Conservation (phyloP, 2,329 filamentous ascomycete genomes). For the Hypocrella siamensis region DNA sequence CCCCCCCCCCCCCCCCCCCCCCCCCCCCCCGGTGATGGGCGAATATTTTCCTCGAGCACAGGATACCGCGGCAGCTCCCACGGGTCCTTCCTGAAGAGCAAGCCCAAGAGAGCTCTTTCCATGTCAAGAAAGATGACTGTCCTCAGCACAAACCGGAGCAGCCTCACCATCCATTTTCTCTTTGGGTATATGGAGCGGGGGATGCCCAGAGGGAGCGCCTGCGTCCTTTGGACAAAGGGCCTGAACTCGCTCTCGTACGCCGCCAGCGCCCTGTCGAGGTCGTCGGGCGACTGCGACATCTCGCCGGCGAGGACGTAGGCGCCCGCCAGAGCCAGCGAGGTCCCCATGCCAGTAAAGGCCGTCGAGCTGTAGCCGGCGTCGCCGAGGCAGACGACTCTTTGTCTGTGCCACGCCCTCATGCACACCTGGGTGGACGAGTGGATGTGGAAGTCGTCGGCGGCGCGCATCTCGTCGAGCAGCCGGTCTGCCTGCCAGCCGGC, state of each 20-base stretch:
- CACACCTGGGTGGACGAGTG: conserved; percentile 26
- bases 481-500: conserved; percentile 27
- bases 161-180: not conserved
- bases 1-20: too few species aligned
- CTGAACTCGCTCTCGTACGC: conserved; percentile 1
- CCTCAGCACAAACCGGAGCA: not conserved
- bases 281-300: not conserved
- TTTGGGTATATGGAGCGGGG: not conserved
- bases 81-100: not conserved
- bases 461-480: conserved; percentile 19
- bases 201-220: not conserved
- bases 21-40: too few species aligned
- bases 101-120: not conserved
- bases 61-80: conserved; percentile 1
- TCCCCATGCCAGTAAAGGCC: conserved; percentile 31
- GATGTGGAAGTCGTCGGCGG: conserved; percentile 26
- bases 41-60: too few species aligned
- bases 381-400: conserved; percentile 27
- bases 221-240: conserved; percentile 1
- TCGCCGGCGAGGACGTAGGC: conserved; percentile 30
- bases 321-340: conserved; percentile 25
- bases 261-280: not conserved
- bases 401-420: conserved; percentile 18
- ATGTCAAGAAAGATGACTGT: not conserved
- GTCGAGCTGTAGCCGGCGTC: conserved; percentile 34